A percentile compares a stretch with the other conserved stretches of the same genome.
Conservation (phyloP, 2,329 filamentous ascomycete species). For the Diaporthe destruens region DNA sequence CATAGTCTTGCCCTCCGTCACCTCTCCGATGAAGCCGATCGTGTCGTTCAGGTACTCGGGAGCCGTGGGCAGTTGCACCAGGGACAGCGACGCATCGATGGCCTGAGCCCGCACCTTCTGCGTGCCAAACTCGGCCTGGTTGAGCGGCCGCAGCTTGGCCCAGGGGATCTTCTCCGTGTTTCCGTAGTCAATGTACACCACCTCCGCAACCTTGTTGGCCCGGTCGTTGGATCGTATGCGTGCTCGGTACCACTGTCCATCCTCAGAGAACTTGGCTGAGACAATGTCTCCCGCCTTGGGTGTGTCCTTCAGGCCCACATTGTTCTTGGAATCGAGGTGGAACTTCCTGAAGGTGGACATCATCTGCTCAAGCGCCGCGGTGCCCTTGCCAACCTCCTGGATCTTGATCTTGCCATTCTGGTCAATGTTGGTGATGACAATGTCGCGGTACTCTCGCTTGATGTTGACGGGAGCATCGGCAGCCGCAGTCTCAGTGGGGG, state of each 20-base stretch:
- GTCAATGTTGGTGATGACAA: conserved; percentile 92
- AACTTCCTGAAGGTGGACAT: conserved; percentile 94
- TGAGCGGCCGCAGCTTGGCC: conserved; percentile 84
- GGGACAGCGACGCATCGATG: conserved; percentile 85
- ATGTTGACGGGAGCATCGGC: conserved; percentile 67
- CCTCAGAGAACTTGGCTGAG: conserved; percentile 88
- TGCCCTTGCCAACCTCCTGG: conserved; percentile 89
- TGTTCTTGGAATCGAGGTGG: conserved; percentile 87
- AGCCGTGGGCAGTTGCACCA: conserved; percentile 87
- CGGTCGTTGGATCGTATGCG: conserved; percentile 93
- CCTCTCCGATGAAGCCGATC: conserved; percentile 78
- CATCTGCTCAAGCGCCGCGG: conserved; percentile 84
- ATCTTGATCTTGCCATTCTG: conserved; percentile 86
- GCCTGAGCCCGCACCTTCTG: conserved; percentile 91
- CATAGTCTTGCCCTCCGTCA: conserved; percentile 80
- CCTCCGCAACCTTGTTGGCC: conserved; percentile 86
- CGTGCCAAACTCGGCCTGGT: conserved; percentile 80
- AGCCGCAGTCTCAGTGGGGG: conserved; percentile 63
- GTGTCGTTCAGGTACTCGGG: conserved; percentile 88
- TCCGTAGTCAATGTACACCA: conserved; percentile 96
- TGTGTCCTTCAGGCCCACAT: conserved; percentile 76
- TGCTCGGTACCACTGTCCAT: conserved; percentile 95
- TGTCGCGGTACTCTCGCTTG: conserved; percentile 93
- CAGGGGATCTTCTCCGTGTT: conserved; percentile 92
- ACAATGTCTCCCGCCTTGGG: conserved; percentile 95